These are phyloP conservation scores for Penicillium atrosanguineum DNA, from an alignment of 495 filamentous ascomycete genomes.

Conservation along the genomic window DNA sequence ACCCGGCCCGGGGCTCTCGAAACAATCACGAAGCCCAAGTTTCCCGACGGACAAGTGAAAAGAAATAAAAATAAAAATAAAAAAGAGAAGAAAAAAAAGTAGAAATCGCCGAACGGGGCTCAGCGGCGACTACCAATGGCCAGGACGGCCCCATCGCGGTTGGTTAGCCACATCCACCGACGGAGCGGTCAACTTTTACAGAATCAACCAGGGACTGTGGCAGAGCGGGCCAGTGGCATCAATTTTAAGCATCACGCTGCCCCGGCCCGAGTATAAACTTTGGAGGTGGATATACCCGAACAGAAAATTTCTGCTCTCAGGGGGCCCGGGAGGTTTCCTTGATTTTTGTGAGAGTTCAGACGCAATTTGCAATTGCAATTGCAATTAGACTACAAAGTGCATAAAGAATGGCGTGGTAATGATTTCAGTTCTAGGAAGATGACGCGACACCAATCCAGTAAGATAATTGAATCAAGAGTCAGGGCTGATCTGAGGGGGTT, in stretches of 20 bases:
- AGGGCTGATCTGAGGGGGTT: constrained; percentile 13
- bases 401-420: not conserved
- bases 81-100: no score
- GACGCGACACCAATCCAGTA: not conserved
- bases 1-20: not conserved
- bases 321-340: constrained; percentile 2
- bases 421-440: not conserved
- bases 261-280: constrained; percentile 25
- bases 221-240: constrained; percentile 3
- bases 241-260: constrained; percentile 22
- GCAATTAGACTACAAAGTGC: not conserved
- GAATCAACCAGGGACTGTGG: constrained; percentile 1
- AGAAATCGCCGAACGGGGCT: not conserved
- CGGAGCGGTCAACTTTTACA: not conserved
- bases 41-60: constrained; percentile 1
- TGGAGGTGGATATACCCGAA: constrained; percentile 2
- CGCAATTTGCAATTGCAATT: not conserved
- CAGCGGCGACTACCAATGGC: not conserved
- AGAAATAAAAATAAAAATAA: not conserved
- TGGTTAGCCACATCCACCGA: not conserved
- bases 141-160: not conserved
- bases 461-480: not conserved
- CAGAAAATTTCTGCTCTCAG: constrained; percentile 28
- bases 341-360: not conserved
- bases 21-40: constrained; percentile 1